Evolutionary conservation across 2,329 filamentous ascomycete genomes (phyloP), one percentile per base, ranked within the genome.

Genomic region (Cercospora beticola): DNA sequence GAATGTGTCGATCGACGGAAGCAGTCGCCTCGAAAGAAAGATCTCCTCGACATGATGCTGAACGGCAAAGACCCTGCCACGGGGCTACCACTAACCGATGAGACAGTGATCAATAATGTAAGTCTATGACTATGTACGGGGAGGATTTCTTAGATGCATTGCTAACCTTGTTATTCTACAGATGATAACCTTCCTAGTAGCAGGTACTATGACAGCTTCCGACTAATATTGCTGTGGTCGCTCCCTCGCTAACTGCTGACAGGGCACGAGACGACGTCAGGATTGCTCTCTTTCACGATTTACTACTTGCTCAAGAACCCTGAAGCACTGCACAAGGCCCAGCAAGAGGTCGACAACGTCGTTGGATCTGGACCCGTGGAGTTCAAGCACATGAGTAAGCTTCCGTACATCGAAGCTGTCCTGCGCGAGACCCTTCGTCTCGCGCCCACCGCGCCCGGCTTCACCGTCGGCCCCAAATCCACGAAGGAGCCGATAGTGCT

Each of bases 261-360:
- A 64, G 88, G 83, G 79, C 90, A 92, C 70, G 90, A 92, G 74
- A 93, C 91, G 0, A 90, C 90, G 0, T 87, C 88, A 1, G 90
- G 89, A 1, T 78, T 90, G 12, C 77, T 93, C 8, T 86, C 88
- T 0, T 92, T 92, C 74, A 79, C 85, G 0, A 86, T 91, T 59
- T 89, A 88, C 75, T 83, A 89, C 64, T 81, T 93, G 1, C 77
- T 92, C 36, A 89, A 88, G 75, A 83, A 89, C 72, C 90, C 89
- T 0, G 82, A 84, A 1, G 82, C 83, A 2, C 87, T 89, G 68
- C 80, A 80, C 36, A 87, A 87, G 69, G 88, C 88, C 0, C 89
- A 90, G 70, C 78, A 88, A 68, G 90, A 93, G 75, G 87, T 93
- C 5, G 90, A 93, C 74, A 74, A 79, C 0, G 88, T 92, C 1